Evolutionary conservation across 805 yeast genomes (phyloP), one percentile per base, ranked within the genome.

Genomic region (Lipomyces japonicus): DNA sequence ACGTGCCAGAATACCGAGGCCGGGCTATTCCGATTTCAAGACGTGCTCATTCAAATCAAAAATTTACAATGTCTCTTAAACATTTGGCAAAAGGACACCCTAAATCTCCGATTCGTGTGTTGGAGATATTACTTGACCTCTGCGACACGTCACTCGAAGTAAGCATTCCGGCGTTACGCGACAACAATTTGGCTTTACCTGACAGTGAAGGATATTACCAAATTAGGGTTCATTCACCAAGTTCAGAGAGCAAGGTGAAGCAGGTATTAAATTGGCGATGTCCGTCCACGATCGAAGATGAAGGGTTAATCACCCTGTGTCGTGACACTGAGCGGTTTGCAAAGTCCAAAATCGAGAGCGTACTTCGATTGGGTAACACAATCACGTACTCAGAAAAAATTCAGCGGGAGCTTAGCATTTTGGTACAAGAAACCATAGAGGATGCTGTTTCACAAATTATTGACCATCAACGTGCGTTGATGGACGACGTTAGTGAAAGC

Each of bases 131-230:
- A 10, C 63, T 78, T 3, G 87, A 84, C 18, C 72, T 84, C 44
- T 81, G 90, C 61, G 89, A 86, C 46, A 82, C 81, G 55, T 90
- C 95, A 0, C 69, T 87, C 19, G 72, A 76, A 36, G 78, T 89
- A 10, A 86, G 84, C 59, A 82, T 86, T 1, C 84, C 86, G n/a
- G 86, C 81, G 57, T 71, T 79, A 19, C 70, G 68, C 32, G 60
- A 40, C 19, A 39, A 50, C 42, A 22, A 37, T 23, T 40, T 41
- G 0, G 42, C 51, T 12, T 52, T 56, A 37, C 65, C 63, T 12
- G 65, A 60, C 18, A 51, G 55, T 22, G 63, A 65, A n/a, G 69
- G 71, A 18, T 70, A 70, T 31, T 68, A 48, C 21, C 66, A 54
- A 25, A 39, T 63, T 42, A 49, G 57, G 19, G 60, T 61, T 42